Evolutionary conservation across 2,329 filamentous ascomycete genomes (phyloP).

Genomic region (Onygenales sp.): DNA sequence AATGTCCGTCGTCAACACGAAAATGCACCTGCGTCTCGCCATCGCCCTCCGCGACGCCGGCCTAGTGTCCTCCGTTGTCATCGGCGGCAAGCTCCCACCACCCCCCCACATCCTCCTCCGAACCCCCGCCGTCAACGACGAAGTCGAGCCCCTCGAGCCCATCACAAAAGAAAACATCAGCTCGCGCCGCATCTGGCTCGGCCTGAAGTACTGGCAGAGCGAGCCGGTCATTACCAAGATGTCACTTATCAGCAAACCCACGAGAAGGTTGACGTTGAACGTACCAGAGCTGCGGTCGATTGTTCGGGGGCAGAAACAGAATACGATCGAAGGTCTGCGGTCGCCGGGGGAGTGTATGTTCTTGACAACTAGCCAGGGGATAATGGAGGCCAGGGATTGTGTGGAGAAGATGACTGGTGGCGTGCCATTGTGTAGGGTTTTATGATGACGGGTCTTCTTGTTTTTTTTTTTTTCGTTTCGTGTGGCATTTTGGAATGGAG

Average conservation of each 20-base stretch:
- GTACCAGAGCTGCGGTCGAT: slow-evolving; percentile 54
- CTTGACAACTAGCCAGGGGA: slow-evolving; percentile 64
- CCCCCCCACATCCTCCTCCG: slow-evolving; percentile 44
- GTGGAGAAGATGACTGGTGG: slow-evolving; percentile 74
- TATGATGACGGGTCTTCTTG: slow-evolving; percentile 20
- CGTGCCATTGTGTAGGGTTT: slow-evolving; percentile 62
- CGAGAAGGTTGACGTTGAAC: slow-evolving; percentile 58
- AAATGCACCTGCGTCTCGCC: slow-evolving; percentile 66
- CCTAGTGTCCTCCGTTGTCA: slow-evolving; percentile 70
- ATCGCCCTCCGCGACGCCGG: slow-evolving; percentile 74
- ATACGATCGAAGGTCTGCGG: slow-evolving; percentile 61
- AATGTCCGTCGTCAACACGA: slow-evolving; percentile 71
- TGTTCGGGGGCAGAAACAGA: slow-evolving; percentile 56
- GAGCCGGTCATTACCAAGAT: slow-evolving; percentile 66
- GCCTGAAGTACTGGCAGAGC: slow-evolving; percentile 81
- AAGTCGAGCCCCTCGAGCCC: slow-evolving; percentile 33
- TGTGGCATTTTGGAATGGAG: slow-evolving; percentile 27
- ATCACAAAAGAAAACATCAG: slow-evolving; percentile 64
- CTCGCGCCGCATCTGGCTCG: slow-evolving; percentile 70
- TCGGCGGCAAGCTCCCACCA: slow-evolving; percentile 55
- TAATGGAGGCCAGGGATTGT: slow-evolving; percentile 75
- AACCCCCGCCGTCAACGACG: slow-evolving; percentile 32
- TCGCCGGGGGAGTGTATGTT: slow-evolving; percentile 75
- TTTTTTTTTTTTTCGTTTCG: slow-evolving; percentile 17
- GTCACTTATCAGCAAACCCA: slow-evolving; percentile 62